These are phyloP conservation scores for Coniochaeta sp. DNA, from an alignment of 2,329 filamentous ascomycete species.

Conservation along the genomic window DNA sequence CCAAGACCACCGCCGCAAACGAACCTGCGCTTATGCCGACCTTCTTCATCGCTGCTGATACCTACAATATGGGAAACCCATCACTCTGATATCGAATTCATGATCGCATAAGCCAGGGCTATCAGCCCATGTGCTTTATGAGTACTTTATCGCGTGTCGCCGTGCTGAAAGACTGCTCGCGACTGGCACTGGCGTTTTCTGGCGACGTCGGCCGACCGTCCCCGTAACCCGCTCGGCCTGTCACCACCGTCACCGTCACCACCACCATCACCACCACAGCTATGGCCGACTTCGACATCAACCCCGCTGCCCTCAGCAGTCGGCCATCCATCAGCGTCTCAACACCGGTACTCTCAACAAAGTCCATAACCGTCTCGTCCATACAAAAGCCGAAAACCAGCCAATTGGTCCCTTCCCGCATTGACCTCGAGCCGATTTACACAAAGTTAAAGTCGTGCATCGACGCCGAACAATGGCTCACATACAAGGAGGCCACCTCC, in stretches of 20 bases:
- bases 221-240: slow-evolving; percentile 9
- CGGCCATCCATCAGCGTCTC: slow-evolving; percentile 51
- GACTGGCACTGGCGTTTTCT: slow-evolving; percentile 22
- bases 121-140: slow-evolving; percentile 36
- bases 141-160: slow-evolving; percentile 33
- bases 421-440: slow-evolving; percentile 61
- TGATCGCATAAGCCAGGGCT: slow-evolving; percentile 33
- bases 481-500: slow-evolving; percentile 56
- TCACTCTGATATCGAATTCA: slow-evolving; percentile 30
- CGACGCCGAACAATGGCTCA: slow-evolving; percentile 53
- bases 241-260: slow-evolving; percentile 12
- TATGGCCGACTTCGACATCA: slow-evolving; percentile 46
- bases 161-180: slow-evolving; percentile 39
- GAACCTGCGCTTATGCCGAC: slow-evolving; percentile 17
- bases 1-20: slow-evolving; percentile 9
- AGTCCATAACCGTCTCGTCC: slow-evolving; percentile 48
- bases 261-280: slow-evolving; percentile 37
- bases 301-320: slow-evolving; percentile 63
- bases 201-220: slow-evolving; percentile 13
- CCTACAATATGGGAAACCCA: slow-evolving; percentile 36
- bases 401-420: slow-evolving; percentile 57
- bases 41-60: slow-evolving; percentile 29
- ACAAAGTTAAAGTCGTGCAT: slow-evolving; percentile 53
- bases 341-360: slow-evolving; percentile 51
- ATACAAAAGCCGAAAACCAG: slow-evolving; percentile 45